Percentiles rank a stretch among this genome's conserved stretches.
Evolutionary conservation across 257 asterid genomes (phyloP).

Genomic region (Rauvolfia tetraphylla): DNA sequence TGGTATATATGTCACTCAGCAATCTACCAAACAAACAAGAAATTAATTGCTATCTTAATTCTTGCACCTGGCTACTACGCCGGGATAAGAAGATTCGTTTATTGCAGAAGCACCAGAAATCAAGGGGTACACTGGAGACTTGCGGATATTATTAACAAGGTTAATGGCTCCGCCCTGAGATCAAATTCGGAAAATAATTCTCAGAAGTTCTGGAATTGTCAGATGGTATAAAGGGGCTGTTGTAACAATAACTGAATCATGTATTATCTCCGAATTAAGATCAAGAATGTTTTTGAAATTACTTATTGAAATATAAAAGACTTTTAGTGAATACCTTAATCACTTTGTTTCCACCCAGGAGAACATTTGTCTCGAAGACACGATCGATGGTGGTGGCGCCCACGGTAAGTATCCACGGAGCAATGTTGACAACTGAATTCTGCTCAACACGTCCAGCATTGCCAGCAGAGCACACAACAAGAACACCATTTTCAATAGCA

Average conservation of each 20-base stretch:
- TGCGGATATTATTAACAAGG: slow-evolving; percentile 35
- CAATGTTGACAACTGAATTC: slow-evolving; percentile 38
- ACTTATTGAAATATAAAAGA: background rate
- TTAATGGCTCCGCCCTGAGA: slow-evolving; percentile 67
- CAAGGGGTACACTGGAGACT: slow-evolving; percentile 50
- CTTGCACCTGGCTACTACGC: slow-evolving; percentile 37
- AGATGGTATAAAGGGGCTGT: too few relatives aligned
- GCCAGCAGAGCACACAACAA: slow-evolving; percentile 62
- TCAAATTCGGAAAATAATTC: background rate
- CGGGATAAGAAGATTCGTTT: slow-evolving; percentile 11
- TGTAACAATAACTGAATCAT: too few relatives aligned
- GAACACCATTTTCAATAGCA: too few relatives aligned
- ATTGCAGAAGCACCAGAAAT: slow-evolving; percentile 42
- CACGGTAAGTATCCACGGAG: slow-evolving; percentile 82
- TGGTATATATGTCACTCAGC: too few relatives aligned
- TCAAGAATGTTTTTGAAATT: too few relatives aligned
- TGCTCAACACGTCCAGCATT: slow-evolving; percentile 48
- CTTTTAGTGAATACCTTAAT: slow-evolving; percentile 36
- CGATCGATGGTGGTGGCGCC: slow-evolving; percentile 77
- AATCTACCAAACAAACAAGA: too few relatives aligned
- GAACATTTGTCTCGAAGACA: slow-evolving; percentile 41
- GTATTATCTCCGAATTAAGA: too few relatives aligned
- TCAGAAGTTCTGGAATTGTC: too few relatives aligned
- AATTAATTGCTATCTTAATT: too few relatives aligned
- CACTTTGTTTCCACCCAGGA: slow-evolving; percentile 46